A percentile compares a stretch with the other conserved stretches of the same genome.
Conservation (phyloP, 306 rosid genomes). For the Quercus suber region DNA sequence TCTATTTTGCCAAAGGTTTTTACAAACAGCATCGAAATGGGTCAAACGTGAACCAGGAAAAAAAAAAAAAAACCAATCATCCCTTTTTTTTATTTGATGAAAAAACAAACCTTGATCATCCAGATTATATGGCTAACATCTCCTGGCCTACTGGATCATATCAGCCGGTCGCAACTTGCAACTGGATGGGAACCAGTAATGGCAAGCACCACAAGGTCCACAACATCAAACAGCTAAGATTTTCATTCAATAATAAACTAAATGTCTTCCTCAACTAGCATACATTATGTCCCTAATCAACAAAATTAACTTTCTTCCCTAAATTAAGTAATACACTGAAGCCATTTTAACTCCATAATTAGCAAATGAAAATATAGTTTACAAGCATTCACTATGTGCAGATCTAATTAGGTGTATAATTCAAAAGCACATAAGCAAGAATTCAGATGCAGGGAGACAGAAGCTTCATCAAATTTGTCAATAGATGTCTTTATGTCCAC, state of each 20-base stretch:
- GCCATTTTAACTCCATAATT: conserved; percentile 29
- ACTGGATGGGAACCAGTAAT: neutral
- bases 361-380: conserved; percentile 27
- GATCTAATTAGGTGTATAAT: conserved; percentile 37
- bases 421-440: conserved; percentile 38
- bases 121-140: too few species aligned
- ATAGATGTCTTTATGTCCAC: neutral
- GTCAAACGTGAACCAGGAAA: too few species aligned
- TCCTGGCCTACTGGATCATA: too few species aligned
- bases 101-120: too few species aligned
- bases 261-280: conserved; percentile 19
- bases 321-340: conserved; percentile 18
- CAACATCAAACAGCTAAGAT: conserved; percentile 28
- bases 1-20: too few species aligned
- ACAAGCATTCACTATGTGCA: conserved; percentile 61
- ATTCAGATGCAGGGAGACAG: conserved; percentile 15
- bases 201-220: conserved; percentile 22
- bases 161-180: neutral
- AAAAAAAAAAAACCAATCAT: too few species aligned
- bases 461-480: neutral
- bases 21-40: too few species aligned
- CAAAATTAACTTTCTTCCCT: conserved; percentile 18
- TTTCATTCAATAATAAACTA: conserved; percentile 14
- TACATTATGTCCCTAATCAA: conserved; percentile 27
- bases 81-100: too few species aligned